Conservation (phyloP, 2,329 filamentous ascomycete species). For the Calonectria pseudoturangicola region DNA sequence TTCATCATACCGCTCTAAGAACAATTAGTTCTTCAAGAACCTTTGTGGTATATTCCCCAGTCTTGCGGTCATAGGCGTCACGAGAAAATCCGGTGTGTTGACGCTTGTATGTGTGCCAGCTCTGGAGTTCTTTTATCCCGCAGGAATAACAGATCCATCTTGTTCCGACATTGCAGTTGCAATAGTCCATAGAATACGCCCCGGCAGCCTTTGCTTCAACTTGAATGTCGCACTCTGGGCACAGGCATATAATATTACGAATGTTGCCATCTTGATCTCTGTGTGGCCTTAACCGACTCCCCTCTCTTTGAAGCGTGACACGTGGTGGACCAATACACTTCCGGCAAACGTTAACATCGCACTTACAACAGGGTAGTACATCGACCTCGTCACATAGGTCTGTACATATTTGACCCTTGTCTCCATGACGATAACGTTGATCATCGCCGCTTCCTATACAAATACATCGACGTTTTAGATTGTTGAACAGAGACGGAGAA, state of each 20-base stretch:
- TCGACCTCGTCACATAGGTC: not conserved
- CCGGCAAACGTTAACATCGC: not conserved
- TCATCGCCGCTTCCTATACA: not conserved
- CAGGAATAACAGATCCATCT: not conserved
- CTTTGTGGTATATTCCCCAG: not conserved
- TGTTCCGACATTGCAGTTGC: not conserved
- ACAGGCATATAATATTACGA: not conserved
- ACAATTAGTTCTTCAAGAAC: not conserved
- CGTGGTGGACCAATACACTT: not conserved
- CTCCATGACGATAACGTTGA: not conserved
- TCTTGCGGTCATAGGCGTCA: not conserved
- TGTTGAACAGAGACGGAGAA: not conserved
- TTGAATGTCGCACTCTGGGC: not conserved
- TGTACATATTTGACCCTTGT: not conserved
- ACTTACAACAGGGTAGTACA: conserved; percentile 4
- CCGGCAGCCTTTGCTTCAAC: not conserved
- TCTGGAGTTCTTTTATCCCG: not conserved
- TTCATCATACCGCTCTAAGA: not conserved
- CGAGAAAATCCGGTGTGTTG: not conserved
- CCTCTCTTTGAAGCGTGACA: not conserved
- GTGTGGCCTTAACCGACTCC: not conserved
- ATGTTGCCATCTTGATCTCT: not conserved
- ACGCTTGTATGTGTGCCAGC: not conserved
- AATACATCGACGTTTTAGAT: not conserved
- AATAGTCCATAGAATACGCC: not conserved